Evolutionary conservation across 2,329 filamentous ascomycete genomes (phyloP).

Genomic region (Cyanodermella asteris): DNA sequence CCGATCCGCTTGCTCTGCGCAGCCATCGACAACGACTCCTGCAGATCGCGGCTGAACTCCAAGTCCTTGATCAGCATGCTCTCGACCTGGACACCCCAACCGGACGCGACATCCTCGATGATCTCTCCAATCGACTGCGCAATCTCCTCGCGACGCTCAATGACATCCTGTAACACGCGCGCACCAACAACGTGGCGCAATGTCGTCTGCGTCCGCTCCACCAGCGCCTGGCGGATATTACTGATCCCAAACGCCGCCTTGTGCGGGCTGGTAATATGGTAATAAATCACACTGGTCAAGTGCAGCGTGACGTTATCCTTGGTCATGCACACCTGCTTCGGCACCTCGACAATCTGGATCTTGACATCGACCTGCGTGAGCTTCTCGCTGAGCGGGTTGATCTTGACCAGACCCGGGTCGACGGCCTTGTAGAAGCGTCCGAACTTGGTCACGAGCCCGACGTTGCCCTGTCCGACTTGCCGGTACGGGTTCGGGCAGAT

Average conservation of each 20-base stretch:
- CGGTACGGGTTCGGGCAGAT: constrained; percentile 92
- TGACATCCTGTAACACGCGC: constrained; percentile 88
- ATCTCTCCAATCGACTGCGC: constrained; percentile 90
- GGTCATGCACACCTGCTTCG: constrained; percentile 95
- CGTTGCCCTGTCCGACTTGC: constrained; percentile 75
- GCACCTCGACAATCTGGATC: constrained; percentile 94
- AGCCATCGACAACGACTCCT: constrained; percentile 93
- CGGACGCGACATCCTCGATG: constrained; percentile 81
- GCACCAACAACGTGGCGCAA: constrained; percentile 92
- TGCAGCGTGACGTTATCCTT: constrained; percentile 95
- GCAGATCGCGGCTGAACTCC: constrained; percentile 84
- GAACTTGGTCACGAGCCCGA: constrained; percentile 89
- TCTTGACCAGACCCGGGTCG: constrained; percentile 87
- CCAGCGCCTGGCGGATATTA: constrained; percentile 84
- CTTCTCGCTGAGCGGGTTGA: constrained; percentile 84
- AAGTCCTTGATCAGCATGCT: constrained; percentile 99
- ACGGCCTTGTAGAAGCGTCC: constrained; percentile 85
- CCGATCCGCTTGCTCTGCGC: constrained; percentile 96
- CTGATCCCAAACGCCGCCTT: constrained; percentile 92
- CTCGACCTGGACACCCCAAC: constrained; percentile 92
- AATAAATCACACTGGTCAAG: constrained; percentile 95
- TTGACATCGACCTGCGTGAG: constrained; percentile 92
- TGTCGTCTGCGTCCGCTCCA: constrained; percentile 95
- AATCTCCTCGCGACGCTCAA: constrained; percentile 93
- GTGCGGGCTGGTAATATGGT: constrained; percentile 87